phyloP scores from a whole-genome alignment of 495 filamentous ascomycete species.

The Penicillium ucsense region DNA sequence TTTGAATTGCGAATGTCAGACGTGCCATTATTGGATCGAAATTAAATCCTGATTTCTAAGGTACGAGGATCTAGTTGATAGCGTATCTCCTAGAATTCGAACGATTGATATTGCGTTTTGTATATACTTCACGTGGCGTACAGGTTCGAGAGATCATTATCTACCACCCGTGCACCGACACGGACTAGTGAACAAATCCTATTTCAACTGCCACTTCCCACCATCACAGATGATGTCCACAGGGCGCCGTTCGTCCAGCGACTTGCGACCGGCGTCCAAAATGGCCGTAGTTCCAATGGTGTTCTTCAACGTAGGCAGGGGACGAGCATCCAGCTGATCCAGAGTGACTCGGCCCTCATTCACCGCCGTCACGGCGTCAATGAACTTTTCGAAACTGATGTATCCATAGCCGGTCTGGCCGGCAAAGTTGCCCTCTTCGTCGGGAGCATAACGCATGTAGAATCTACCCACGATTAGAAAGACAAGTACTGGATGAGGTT shows the following conservation, averaged over 20 bases:
- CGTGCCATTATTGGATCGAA: too few species aligned
- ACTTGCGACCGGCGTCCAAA: slow-evolving; percentile 71
- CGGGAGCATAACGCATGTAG: slow-evolving; percentile 94
- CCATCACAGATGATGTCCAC: slow-evolving; percentile 59
- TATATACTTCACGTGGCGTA: neutral
- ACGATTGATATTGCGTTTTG: neutral
- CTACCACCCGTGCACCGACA: too few species aligned
- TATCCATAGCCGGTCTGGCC: slow-evolving; percentile 92
- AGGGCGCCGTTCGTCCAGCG: slow-evolving; percentile 68
- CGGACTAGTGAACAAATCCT: neutral
- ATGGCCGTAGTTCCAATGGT: slow-evolving; percentile 89
- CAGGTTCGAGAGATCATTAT: too few species aligned
- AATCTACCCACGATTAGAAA: slow-evolving; percentile 38
- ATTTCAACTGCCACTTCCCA: slow-evolving; percentile 63
- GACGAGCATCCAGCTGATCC: slow-evolving; percentile 65
- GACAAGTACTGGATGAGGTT: slow-evolving; percentile 1
- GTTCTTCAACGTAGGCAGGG: slow-evolving; percentile 76
- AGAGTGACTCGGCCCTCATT: slow-evolving; percentile 63
- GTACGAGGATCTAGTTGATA: too few species aligned
- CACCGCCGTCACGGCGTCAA: slow-evolving; percentile 72
- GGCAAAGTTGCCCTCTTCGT: slow-evolving; percentile 88
- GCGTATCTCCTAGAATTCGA: too few species aligned
- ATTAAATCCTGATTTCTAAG: too few species aligned
- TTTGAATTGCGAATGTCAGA: neutral
- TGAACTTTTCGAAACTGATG: slow-evolving; percentile 91